phyloP scores from a whole-genome alignment of 2,329 filamentous ascomycete species.

The Ophiostoma triangulosporum region DNA sequence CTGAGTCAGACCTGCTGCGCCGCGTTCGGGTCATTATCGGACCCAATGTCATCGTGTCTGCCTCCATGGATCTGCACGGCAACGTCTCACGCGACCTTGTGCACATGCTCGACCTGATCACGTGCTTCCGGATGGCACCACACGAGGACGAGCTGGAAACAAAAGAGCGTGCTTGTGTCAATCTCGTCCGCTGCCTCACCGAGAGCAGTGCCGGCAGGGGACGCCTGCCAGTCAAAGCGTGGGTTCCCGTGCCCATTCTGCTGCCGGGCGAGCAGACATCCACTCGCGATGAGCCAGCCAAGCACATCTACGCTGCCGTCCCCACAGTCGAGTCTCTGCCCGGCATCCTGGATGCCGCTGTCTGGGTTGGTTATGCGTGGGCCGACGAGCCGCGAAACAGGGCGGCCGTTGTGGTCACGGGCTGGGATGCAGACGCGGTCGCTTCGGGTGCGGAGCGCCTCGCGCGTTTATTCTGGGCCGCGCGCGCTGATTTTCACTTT shows the following conservation, averaged over 20 bases:
- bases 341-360: constrained; percentile 35
- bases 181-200: constrained; percentile 28
- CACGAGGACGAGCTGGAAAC: constrained; percentile 37
- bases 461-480: constrained; percentile 33
- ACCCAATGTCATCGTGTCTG: constrained; percentile 32
- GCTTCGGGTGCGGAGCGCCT: constrained; percentile 29
- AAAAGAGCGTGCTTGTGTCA: constrained; percentile 35
- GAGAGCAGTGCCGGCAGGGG: constrained; percentile 2
- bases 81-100: constrained; percentile 36
- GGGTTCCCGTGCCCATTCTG: constrained; percentile 37
- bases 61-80: constrained; percentile 42
- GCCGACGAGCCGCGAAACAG: constrained; percentile 40
- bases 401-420: constrained; percentile 35
- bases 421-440: constrained; percentile 30
- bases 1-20: constrained; percentile 32
- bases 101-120: constrained; percentile 36
- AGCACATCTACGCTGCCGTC: constrained; percentile 34
- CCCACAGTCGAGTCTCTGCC: constrained; percentile 26
- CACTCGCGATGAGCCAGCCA: constrained; percentile 37
- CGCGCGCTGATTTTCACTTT: constrained; percentile 33
- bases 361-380: constrained; percentile 45
- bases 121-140: constrained; percentile 39
- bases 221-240: constrained; percentile 34
- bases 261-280: constrained; percentile 42
- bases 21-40: constrained; percentile 33